These are phyloP conservation scores for Eleusine indica DNA, from an alignment of 176 grass and related monocot genomes.

Conservation along the genomic window DNA sequence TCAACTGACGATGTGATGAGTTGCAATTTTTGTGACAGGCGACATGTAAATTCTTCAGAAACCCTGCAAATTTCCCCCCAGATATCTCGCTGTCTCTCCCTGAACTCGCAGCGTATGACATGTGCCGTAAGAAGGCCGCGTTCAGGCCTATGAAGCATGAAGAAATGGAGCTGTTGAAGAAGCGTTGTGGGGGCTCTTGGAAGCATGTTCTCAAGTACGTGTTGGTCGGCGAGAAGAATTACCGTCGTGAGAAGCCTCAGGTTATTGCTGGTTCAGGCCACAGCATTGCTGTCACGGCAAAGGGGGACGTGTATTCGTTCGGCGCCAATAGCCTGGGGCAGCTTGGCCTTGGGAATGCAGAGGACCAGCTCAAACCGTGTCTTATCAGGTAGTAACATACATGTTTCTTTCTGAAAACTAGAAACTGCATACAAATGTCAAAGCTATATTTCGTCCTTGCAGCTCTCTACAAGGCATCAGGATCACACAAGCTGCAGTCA, in stretches of 20 bases:
- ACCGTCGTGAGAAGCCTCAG: slow-evolving; percentile 54
- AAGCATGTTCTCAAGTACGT: slow-evolving; percentile 69
- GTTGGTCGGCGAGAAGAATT: slow-evolving; percentile 68
- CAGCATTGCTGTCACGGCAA: slow-evolving; percentile 56
- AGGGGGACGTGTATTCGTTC: slow-evolving; percentile 61
- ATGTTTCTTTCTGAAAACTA: slow-evolving; percentile 21
- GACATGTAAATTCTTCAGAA: slow-evolving; percentile 65
- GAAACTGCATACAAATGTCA: neutral
- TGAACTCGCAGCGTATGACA: slow-evolving; percentile 59
- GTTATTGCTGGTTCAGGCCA: slow-evolving; percentile 55
- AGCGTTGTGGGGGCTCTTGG: slow-evolving; percentile 62
- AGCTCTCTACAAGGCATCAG: slow-evolving; percentile 71
- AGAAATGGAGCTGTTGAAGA: slow-evolving; percentile 49
- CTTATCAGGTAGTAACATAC: slow-evolving; percentile 54
- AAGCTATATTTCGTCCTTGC: neutral
- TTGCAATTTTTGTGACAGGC: slow-evolving; percentile 39
- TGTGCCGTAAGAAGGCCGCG: slow-evolving; percentile 53
- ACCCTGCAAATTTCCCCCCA: slow-evolving; percentile 47
- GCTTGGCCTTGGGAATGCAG: slow-evolving; percentile 59
- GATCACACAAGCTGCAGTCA: slow-evolving; percentile 65
- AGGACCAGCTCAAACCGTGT: slow-evolving; percentile 55
- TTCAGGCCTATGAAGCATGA: slow-evolving; percentile 47
- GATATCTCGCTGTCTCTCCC: slow-evolving; percentile 48
- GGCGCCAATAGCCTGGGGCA: slow-evolving; percentile 59
- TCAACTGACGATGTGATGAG: slow-evolving; percentile 1